Evolutionary conservation across 176 grass and related monocot genomes (phyloP).

Genomic region (Dactylis glomerata): DNA sequence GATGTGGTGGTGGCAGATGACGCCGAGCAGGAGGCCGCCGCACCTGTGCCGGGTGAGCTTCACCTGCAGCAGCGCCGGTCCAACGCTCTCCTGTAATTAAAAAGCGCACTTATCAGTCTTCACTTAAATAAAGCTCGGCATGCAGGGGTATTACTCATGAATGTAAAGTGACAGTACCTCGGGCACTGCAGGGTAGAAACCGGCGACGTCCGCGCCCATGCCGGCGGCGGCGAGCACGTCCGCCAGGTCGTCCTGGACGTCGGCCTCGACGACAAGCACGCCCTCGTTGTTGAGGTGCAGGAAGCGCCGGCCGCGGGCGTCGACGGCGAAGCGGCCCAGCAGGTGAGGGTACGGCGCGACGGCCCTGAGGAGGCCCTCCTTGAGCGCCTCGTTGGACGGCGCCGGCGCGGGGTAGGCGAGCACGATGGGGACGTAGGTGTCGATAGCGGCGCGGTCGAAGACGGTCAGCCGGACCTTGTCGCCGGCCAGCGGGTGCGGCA

Average conservation of each 20-base stretch:
- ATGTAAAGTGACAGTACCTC: too few relatives aligned
- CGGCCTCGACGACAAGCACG: conserved; percentile 32
- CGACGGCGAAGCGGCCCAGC: not conserved
- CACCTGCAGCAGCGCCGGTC: not conserved
- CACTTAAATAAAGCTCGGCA: too few relatives aligned
- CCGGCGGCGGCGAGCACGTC: conserved; percentile 8
- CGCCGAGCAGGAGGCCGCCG: too few relatives aligned
- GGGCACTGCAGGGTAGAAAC: not conserved
- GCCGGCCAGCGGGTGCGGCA: not conserved
- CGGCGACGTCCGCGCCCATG: not conserved
- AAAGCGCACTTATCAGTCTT: too few relatives aligned
- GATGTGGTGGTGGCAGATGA: too few relatives aligned
- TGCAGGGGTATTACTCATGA: too few relatives aligned
- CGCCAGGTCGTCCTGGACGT: not conserved
- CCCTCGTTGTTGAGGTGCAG: conserved; percentile 23
- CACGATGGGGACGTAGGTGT: conserved; percentile 33
- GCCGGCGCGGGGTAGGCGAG: conserved; percentile 36
- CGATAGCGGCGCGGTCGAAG: conserved; percentile 42
- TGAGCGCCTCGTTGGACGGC: too few relatives aligned
- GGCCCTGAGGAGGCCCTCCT: too few relatives aligned
- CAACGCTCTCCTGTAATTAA: not conserved
- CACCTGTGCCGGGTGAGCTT: not conserved
- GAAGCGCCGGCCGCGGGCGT: not conserved
- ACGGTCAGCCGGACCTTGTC: conserved; percentile 28
- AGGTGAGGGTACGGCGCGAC: too few relatives aligned